phyloP scores from a whole-genome alignment of 164 flowering plant genomes.

The Santalum album region DNA sequence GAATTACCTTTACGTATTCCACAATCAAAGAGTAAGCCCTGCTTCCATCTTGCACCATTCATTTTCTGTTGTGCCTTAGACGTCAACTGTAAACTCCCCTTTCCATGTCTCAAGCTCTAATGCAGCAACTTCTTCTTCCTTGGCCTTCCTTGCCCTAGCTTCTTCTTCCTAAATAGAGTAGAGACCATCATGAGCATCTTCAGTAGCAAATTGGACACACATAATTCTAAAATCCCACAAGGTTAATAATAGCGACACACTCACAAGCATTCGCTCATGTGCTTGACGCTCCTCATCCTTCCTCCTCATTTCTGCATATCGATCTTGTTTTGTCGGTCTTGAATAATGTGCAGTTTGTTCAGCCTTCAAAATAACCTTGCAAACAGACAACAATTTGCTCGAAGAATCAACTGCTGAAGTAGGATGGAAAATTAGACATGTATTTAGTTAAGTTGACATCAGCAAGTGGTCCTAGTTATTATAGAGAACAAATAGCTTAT shows the following conservation, averaged over 20 bases:
- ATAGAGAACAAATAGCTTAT: too few species aligned
- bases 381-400: not conserved
- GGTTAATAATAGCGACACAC: constrained; percentile 10
- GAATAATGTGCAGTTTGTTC: constrained; percentile 75
- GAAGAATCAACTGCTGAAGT: too few species aligned
- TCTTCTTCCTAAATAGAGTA: constrained; percentile 90
- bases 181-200: constrained; percentile 6
- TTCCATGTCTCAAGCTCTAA: constrained; percentile 95
- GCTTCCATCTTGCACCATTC: constrained; percentile 75
- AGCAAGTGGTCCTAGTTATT: too few species aligned
- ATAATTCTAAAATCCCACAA: not conserved
- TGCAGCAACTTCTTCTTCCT: constrained; percentile 93
- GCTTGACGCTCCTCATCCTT: constrained; percentile 96
- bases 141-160: constrained; percentile 70
- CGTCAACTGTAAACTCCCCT: constrained; percentile 90
- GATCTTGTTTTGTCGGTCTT: constrained; percentile 70
- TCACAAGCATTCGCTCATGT: constrained; percentile 58
- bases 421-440: too few species aligned
- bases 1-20: constrained; percentile 81
- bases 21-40: constrained; percentile 79
- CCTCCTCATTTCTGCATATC: constrained; percentile 71
- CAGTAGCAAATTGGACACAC: not conserved
- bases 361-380: constrained; percentile 42
- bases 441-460: too few species aligned
- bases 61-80: constrained; percentile 82